Evolutionary conservation across 768 basidiomycete genomes (phyloP).

Genomic region (Russula earlei): DNA sequence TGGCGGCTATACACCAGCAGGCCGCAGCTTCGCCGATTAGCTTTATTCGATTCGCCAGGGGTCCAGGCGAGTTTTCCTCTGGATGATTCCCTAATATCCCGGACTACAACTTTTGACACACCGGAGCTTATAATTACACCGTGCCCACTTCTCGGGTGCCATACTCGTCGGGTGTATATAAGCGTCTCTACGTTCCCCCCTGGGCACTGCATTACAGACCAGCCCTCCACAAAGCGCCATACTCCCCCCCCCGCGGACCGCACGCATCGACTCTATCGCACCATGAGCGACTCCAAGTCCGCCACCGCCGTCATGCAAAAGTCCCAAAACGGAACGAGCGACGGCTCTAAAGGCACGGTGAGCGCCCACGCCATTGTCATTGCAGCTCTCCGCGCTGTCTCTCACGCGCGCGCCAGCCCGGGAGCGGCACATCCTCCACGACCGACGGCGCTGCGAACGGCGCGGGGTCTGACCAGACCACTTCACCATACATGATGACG

Average conservation of each 20-base stretch:
- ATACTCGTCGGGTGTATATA: constrained; percentile 8
- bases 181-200: neutral
- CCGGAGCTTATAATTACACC: constrained; percentile 12
- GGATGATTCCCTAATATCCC: constrained; percentile 16
- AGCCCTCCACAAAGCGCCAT: neutral
- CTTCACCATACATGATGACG: constrained; percentile 10
- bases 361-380: constrained; percentile 86
- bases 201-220: neutral
- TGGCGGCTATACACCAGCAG: constrained; percentile 1
- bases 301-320: constrained; percentile 16
- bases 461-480: neutral
- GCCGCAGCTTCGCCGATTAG: constrained; percentile 16
- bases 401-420: constrained; percentile 81
- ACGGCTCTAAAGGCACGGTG: constrained; percentile 82
- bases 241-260: neutral
- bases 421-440: constrained; percentile 63
- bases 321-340: constrained; percentile 2
- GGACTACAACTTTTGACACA: constrained; percentile 13
- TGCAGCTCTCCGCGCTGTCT: constrained; percentile 65
- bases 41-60: neutral
- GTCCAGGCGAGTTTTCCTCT: constrained; percentile 2
- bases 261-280: neutral
- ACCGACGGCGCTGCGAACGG: constrained; percentile 4
- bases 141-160: constrained; percentile 10
- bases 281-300: constrained; percentile 12